Conservation (phyloP, 2,329 filamentous ascomycete genomes). For the Neonectria hederae region DNA sequence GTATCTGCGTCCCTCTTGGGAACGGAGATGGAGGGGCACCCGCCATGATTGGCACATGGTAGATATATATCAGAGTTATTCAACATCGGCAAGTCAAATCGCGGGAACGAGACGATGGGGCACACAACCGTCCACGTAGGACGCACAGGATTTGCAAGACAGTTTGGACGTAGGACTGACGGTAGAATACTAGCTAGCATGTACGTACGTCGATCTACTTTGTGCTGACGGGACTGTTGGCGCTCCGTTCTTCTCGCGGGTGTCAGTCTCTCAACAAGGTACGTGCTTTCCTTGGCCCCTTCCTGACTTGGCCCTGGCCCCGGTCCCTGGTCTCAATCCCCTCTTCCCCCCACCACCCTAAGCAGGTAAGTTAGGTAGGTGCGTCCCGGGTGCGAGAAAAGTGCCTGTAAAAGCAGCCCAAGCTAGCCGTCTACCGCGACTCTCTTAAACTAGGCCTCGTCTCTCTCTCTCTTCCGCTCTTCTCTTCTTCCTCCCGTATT, state of each 20-base stretch:
- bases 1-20: background rate
- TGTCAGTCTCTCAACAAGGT: background rate
- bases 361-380: conserved; percentile 17
- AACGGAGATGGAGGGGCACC: too few species aligned
- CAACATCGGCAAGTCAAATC: background rate
- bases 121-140: background rate
- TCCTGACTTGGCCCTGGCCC: background rate
- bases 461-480: conserved; percentile 3
- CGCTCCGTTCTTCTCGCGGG: background rate
- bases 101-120: too few species aligned
- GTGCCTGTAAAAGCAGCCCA: background rate
- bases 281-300: background rate
- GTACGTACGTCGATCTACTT: background rate
- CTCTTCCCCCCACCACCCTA: conserved; percentile 8
- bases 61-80: background rate
- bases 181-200: background rate
- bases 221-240: too few species aligned
- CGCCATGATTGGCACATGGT: background rate
- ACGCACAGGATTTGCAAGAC: background rate
- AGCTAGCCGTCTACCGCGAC: conserved; percentile 2
- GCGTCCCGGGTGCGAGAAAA: conserved; percentile 22
- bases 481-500: background rate
- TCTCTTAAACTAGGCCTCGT: conserved; percentile 5
- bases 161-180: background rate
- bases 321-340: background rate